Evolutionary conservation across 2,329 filamentous ascomycete species (phyloP), one percentile per base, ranked within the genome.

Genomic region (Chrysosporium keratinophilum): DNA sequence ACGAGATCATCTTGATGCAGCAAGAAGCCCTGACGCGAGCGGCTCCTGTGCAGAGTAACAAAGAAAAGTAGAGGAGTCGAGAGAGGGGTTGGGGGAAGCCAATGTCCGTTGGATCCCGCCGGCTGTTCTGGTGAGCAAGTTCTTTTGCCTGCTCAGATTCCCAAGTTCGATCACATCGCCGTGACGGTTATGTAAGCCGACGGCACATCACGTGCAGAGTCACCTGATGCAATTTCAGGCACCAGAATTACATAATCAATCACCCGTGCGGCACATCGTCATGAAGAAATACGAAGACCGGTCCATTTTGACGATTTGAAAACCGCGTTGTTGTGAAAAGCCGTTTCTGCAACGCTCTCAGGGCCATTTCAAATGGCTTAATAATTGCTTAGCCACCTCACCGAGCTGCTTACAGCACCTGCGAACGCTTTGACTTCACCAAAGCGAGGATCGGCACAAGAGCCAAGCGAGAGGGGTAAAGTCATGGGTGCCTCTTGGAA

Each of bases 1-100:
- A 72, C 46, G 71, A 70, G 60, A 75, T 64, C 72, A 75, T 75
- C 53, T 57, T 67, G 39, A 41, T 14, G 42, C 45, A 53, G 50
- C 50, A 42, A 49, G 44, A 37, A 44, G 23, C 23, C 51, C 23
- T 47, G 14, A 1, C 39, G 23, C 7, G 28, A 34, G 19, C 15
- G 42, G 51, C 51, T 49, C 44, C 39, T 33, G 37, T 48, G 51
- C 28, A 37, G 20, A 11, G 6, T 46, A 14, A n/a, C 14, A 20
- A 20, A 33, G 17, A 20, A 33, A 35, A 37, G n/a, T n/a, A 35
- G 44, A 6, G 23, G 17, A 43, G 7, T 20, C n/a, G 39, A 19
- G 35, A 5, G 23, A 5, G 44, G 5, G 5, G 43, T 12, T 6
- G 19, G 12, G 23, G 23, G 23, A 28, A 28, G 12, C 28, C 43